A percentile compares a stretch with the other conserved stretches of the same genome.
phyloP scores from a whole-genome alignment of 495 filamentous ascomycete species.

The Penicillium paxilli region DNA sequence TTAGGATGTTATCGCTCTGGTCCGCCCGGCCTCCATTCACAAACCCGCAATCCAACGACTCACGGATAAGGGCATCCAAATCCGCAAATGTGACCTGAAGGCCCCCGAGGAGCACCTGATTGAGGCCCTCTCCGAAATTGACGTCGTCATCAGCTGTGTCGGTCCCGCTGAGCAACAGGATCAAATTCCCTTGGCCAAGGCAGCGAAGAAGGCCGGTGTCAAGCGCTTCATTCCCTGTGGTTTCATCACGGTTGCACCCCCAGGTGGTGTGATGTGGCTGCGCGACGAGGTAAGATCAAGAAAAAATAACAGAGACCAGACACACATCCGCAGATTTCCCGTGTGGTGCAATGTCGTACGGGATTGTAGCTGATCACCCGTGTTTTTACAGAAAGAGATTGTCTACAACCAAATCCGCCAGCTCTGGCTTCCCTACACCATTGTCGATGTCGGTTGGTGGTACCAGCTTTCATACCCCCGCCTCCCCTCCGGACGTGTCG shows the following conservation, averaged over 20 bases:
- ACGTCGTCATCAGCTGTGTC: conserved; percentile 56
- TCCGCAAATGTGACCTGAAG: conserved; percentile 48
- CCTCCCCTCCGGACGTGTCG: conserved; percentile 52
- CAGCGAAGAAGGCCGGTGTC: conserved; percentile 55
- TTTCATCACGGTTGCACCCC: conserved; percentile 50
- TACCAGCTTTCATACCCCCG: conserved; percentile 53
- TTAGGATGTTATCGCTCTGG: conserved; percentile 51
- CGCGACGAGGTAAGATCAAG: conserved; percentile 41
- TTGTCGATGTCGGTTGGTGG: conserved; percentile 65
- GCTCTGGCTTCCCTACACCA: conserved; percentile 56
- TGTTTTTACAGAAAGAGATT: conserved; percentile 48
- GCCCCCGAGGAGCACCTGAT: conserved; percentile 47
- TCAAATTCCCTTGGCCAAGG: conserved; percentile 54
- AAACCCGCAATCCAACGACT: conserved; percentile 47
- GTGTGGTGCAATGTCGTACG: background rate
- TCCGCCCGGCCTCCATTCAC: conserved; percentile 47
- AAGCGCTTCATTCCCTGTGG: conserved; percentile 60
- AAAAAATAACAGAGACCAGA: no score
- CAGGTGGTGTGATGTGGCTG: conserved; percentile 48
- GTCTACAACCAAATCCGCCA: conserved; percentile 56
- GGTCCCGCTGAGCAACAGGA: conserved; percentile 45
- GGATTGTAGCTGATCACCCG: conserved; percentile 10
- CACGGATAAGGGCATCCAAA: conserved; percentile 44
- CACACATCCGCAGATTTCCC: no score
- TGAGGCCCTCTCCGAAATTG: conserved; percentile 45